Percentiles rank a stretch among this genome's conserved stretches.
Evolutionary conservation across 441 rosid genomes (phyloP).

Genomic region (Francoa sonchifolia): DNA sequence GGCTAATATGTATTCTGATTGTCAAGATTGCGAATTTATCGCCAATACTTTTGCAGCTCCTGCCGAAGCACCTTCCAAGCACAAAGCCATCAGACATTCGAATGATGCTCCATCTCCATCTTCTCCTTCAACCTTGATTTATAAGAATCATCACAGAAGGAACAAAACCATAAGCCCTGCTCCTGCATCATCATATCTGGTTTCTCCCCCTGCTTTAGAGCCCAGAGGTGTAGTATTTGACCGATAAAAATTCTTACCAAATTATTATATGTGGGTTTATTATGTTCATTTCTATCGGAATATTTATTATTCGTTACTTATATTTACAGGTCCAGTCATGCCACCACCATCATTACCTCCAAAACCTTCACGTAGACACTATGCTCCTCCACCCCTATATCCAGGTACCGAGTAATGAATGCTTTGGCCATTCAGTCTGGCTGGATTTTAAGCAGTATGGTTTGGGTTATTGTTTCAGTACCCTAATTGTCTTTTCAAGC

Average conservation of each 20-base stretch:
- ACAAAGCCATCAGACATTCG: slow-evolving; percentile 16
- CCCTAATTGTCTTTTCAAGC: no score
- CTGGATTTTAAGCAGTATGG: not conserved
- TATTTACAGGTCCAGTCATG: slow-evolving; percentile 32
- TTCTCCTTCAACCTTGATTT: slow-evolving; percentile 32
- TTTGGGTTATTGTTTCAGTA: no score
- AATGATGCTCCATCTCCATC: slow-evolving; percentile 24
- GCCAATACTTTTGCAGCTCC: slow-evolving; percentile 19
- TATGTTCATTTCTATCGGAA: slow-evolving; percentile 1
- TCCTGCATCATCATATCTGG: slow-evolving; percentile 25
- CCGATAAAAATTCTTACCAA: no score
- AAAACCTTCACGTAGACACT: slow-evolving; percentile 18
- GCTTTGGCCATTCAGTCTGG: slow-evolving; percentile 6
- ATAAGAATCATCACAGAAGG: slow-evolving; percentile 27
- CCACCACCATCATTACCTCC: slow-evolving; percentile 34
- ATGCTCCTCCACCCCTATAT: slow-evolving; percentile 37
- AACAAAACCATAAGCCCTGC: slow-evolving; percentile 24
- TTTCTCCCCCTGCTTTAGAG: slow-evolving; percentile 38
- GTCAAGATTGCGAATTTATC: not conserved
- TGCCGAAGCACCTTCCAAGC: slow-evolving; percentile 35
- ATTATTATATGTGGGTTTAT: slow-evolving; percentile 3
- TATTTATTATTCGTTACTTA: no score
- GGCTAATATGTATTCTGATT: not conserved
- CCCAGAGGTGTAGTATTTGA: no score
- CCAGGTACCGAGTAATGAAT: slow-evolving; percentile 27